Evolutionary conservation across 2,329 filamentous ascomycete genomes (phyloP).

Genomic region (Chaetomiaceae sp.): DNA sequence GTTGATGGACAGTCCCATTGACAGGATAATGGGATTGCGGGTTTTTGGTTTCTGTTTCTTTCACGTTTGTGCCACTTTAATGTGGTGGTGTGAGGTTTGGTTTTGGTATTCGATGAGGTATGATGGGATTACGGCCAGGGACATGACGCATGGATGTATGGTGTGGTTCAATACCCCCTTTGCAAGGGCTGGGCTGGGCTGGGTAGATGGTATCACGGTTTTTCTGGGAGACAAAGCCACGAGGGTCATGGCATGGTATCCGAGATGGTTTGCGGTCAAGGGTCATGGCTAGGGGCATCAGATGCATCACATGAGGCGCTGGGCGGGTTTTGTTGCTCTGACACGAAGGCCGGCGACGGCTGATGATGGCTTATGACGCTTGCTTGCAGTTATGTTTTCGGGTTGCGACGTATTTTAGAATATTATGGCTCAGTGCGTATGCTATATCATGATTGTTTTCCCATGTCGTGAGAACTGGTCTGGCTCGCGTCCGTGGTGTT

Average conservation of each 20-base stretch:
- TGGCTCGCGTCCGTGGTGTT: too few species aligned
- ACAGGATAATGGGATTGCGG: not conserved
- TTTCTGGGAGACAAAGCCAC: not conserved
- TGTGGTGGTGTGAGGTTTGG: not conserved
- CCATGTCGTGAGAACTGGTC: too few species aligned
- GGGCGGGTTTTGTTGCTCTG: not conserved
- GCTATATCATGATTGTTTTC: too few species aligned
- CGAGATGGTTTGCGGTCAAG: too few species aligned
- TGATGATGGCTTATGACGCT: not conserved
- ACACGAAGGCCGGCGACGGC: not conserved
- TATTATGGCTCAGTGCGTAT: not conserved
- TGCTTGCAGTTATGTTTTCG: not conserved
- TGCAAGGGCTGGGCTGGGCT: not conserved
- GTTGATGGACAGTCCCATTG: conserved; percentile 17
- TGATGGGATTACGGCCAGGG: conserved; percentile 7
- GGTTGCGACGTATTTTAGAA: not conserved
- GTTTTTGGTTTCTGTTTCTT: not conserved
- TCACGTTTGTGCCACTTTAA: not conserved
- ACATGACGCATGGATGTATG: conserved; percentile 4
- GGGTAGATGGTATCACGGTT: conserved; percentile 14
- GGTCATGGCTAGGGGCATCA: not conserved
- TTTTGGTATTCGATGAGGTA: not conserved
- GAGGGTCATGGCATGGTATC: not conserved
- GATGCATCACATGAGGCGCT: conserved; percentile 8
- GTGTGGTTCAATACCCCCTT: conserved; percentile 1